phyloP scores from a whole-genome alignment of 495 filamentous ascomycete genomes.

The Niebla homalea region DNA sequence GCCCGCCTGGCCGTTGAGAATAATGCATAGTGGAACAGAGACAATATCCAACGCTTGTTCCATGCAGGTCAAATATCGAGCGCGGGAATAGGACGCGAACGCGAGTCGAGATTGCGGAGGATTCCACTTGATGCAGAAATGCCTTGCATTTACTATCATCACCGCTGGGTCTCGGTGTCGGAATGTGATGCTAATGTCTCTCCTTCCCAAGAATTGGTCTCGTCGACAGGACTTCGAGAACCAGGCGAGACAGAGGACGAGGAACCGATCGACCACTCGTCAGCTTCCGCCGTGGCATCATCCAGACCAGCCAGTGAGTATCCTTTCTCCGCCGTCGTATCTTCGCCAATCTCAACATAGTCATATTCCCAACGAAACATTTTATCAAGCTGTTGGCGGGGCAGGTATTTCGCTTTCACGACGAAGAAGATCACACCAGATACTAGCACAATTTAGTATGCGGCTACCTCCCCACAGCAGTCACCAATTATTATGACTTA shows the following conservation, averaged over 20 bases:
- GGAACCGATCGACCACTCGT: conserved; percentile 63
- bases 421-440: conserved; percentile 72
- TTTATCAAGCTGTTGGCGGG: conserved; percentile 69
- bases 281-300: conserved; percentile 44
- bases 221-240: conserved; percentile 47
- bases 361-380: conserved; percentile 89
- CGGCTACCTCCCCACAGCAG: neutral
- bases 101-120: too few species aligned
- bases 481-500: conserved; percentile 23
- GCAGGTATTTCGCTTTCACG: conserved; percentile 64
- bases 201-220: conserved; percentile 49
- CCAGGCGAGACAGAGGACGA: conserved; percentile 57
- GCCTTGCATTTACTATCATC: neutral
- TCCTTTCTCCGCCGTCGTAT: conserved; percentile 31
- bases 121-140: too few species aligned
- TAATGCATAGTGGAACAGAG: neutral
- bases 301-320: conserved; percentile 46
- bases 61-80: neutral
- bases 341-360: conserved; percentile 69
- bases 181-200: conserved; percentile 43
- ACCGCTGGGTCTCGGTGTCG: conserved; percentile 38
- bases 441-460: conserved; percentile 25
- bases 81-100: too few species aligned
- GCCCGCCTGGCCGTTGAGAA: neutral
- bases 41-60: neutral